phyloP scores from a whole-genome alignment of 768 basidiomycete species.

The Royoungia palumana region DNA sequence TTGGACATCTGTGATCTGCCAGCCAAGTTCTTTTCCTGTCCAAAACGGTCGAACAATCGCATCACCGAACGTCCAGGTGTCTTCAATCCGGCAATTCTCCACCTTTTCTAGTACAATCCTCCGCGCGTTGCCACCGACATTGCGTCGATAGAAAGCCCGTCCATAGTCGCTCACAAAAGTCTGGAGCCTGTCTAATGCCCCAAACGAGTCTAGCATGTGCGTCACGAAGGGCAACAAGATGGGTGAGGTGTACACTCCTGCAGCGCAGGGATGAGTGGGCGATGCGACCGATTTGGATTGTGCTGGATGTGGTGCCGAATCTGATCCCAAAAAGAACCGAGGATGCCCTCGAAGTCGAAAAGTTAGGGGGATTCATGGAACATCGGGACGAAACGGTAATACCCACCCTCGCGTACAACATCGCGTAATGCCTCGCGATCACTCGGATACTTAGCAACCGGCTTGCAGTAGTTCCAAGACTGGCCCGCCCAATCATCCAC shows the following conservation, averaged over 20 bases:
- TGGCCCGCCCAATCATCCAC: constrained; percentile 98
- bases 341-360: constrained; percentile 62
- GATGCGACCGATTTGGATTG: constrained; percentile 65
- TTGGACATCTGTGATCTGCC: constrained; percentile 54
- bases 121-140: constrained; percentile 27
- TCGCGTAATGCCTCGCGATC: constrained; percentile 81
- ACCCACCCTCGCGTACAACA: constrained; percentile 69
- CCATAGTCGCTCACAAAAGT: constrained; percentile 80
- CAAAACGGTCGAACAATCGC: constrained; percentile 79
- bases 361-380: neutral
- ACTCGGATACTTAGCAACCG: constrained; percentile 93
- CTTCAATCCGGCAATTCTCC: constrained; percentile 39
- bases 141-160: constrained; percentile 68
- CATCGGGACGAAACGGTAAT: neutral
- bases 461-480: constrained; percentile 95
- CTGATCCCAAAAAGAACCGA: constrained; percentile 95
- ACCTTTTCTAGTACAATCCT: constrained; percentile 46
- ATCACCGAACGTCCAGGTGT: constrained; percentile 41
- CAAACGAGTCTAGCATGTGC: constrained; percentile 82
- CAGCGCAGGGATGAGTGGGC: constrained; percentile 77
- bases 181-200: constrained; percentile 76
- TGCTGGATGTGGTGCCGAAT: constrained; percentile 90
- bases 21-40: constrained; percentile 76
- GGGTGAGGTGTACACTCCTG: constrained; percentile 94
- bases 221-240: constrained; percentile 89